Base-by-base conservation (phyloP, 805 yeast genomes). In the Suhomyces sp. region DNA sequence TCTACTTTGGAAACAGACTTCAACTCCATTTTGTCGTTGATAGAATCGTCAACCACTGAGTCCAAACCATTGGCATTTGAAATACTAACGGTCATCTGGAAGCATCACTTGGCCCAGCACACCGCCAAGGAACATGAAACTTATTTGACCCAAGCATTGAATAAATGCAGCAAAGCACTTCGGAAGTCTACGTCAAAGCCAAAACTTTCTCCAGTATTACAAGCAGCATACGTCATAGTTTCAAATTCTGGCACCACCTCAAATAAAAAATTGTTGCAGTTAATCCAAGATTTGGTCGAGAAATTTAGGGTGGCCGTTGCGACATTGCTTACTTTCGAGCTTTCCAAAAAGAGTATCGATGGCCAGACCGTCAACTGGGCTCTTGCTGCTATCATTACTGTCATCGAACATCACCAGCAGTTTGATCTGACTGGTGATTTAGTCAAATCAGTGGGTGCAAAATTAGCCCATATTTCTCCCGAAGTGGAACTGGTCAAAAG, bases 1-100 rank as follows among this genome's bases (percentile, higher is more conserved):
- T 78, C 89, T 0, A 57, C 60, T 1, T 56, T 85, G 10, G 92
- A 86, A 61, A 61, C 67, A 0, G 71, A 80, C 43, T 57, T 73
- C 27, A 46, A 58, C 1, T 45, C 48, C 0, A 48, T 74, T 3
- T 54, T 63, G 6, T 25, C 25, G 5, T 22, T 52, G 10, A 20
- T 52, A 25, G 47, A 48, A 7, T n/a, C 48, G 7, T 52, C 53
- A 6, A 17, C 45, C 31, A 10, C n/a, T 7, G 51, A 37, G 12
- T 46, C 53, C 3, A 41, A 45, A 8, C 29, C 22, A 10, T 33
- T 44, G 12, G 45, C 54, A 6, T 35, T 33, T 21, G 48, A 52
- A 8, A 49, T 52, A 21, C 20, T 76, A 44, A 60, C 69, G 41
- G 57, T 52, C 0, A 57, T 83, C 0, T 75, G 83, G 75, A 45